phyloP scores from a whole-genome alignment of 257 asterid genomes.

The Fraxinus excelsior region DNA sequence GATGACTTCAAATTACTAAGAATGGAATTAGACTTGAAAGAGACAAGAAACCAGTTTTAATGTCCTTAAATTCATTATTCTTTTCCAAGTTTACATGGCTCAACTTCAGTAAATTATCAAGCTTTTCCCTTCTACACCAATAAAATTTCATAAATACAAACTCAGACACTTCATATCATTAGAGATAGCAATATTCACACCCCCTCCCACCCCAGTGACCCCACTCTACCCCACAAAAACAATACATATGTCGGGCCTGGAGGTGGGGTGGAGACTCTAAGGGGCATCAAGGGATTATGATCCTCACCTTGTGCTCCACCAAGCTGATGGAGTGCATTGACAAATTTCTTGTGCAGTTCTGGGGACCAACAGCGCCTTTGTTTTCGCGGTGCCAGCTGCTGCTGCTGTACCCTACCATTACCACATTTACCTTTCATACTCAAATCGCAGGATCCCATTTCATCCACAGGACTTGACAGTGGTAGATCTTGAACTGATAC shows the following conservation, averaged over 20 bases:
- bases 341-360: slow-evolving; percentile 11
- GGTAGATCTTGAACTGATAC: slow-evolving; percentile 29
- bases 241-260: not conserved
- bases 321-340: slow-evolving; percentile 15
- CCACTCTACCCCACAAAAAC: not conserved
- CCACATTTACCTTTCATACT: slow-evolving; percentile 16
- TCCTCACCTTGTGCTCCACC: slow-evolving; percentile 15
- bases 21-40: not conserved
- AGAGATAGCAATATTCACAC: not conserved
- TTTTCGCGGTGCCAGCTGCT: not conserved
- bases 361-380: slow-evolving; percentile 21
- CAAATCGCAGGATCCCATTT: slow-evolving; percentile 18
- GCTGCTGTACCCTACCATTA: slow-evolving; percentile 9
- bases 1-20: not conserved
- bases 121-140: not conserved
- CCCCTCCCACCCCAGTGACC: not conserved
- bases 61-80: not conserved
- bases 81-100: not conserved
- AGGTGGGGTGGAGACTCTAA: not conserved
- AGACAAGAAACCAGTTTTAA: not conserved
- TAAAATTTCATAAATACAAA: not conserved
- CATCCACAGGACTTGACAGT: slow-evolving; percentile 27
- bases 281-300: not conserved
- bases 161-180: not conserved
- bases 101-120: not conserved